Evolutionary conservation across 306 rosid species (phyloP), one percentile per base, ranked within the genome.

Genomic region (Prunus armeniaca): DNA sequence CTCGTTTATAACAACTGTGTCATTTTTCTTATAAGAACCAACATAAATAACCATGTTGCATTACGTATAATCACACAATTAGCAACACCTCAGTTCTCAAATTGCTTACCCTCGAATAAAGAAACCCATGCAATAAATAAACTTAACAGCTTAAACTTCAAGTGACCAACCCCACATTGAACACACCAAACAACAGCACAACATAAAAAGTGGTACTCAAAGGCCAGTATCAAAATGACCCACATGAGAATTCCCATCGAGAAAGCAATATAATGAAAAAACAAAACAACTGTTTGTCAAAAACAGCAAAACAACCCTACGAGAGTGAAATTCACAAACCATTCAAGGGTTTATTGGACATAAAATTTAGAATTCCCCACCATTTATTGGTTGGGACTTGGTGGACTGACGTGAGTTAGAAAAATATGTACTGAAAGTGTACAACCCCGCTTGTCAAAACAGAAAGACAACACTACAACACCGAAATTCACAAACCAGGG

Each of bases 181-280:
- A 78, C 46, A 28, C 30, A 14, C 24, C 49, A 46, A 55, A 43
- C 14, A 62, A 11, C 8, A 54, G 30, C 22, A 19, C 22, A 18
- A 19, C 14, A 46, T 25, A 74, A 18, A 54, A 54, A 54, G 58
- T 54, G 58, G n/a, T 2, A 63, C 71, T 12, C 49, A 50, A 64
- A 56, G 13, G 24, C 18, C 0, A 24, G 30, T 24, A 15, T 3
- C 32, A 12, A 70, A 61, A 34, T 80, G 12, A 73, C 73, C 28
- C 60, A 43, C 69, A 15, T 11, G 54, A 60, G 56, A 86, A 77
- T 74, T 71, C 63, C 67, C 51, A 27, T 64, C 49, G 58, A 77
- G 57, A n/a, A 79, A 49, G 64, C 47, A 75, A 28, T 45, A 73
- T 52, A 30, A 9, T 30, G 58, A 54, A 54, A 19, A 49, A 38